Evolutionary conservation across 164 flowering plant species (phyloP).

Genomic region (Vitis vinifera): DNA sequence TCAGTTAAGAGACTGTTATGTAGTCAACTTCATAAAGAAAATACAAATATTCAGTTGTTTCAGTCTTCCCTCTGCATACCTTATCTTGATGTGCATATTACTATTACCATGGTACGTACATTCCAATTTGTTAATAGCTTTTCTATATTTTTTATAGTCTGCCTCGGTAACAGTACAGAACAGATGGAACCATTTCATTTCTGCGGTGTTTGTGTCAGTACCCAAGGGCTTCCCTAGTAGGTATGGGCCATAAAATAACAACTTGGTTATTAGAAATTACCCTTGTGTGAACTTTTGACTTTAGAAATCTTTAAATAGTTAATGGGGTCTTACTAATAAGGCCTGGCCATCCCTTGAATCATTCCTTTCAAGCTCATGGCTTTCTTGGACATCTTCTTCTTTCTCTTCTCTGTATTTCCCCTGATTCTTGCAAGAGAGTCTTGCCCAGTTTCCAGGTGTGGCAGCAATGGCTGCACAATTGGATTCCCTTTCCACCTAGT

Average conservation of each 20-base stretch:
- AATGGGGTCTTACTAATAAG: not conserved
- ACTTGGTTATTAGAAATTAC: not conserved
- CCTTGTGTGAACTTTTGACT: not conserved
- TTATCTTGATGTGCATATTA: not conserved
- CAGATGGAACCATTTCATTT: no score
- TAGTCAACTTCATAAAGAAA: not conserved
- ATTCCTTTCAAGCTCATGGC: conserved; percentile 7
- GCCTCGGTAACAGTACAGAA: no score
- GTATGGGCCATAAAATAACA: no score
- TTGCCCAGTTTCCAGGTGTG: conserved; percentile 9
- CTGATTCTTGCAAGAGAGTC: not conserved
- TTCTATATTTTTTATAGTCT: no score
- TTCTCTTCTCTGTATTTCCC: conserved; percentile 1
- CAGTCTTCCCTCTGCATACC: not conserved
- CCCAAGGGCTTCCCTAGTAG: no score
- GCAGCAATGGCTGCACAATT: not conserved
- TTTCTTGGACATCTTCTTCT: not conserved
- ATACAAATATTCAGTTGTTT: no score
- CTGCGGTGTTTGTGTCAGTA: no score
- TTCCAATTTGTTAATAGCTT: not conserved
- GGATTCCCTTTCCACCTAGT: conserved; percentile 31
- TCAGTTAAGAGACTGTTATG: not conserved
- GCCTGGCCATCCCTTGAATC: not conserved
- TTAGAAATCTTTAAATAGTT: not conserved
- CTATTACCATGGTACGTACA: not conserved